These are phyloP conservation scores for Dactylonectria estremocensis DNA, from an alignment of 2,329 filamentous ascomycete genomes.

Conservation along the genomic window DNA sequence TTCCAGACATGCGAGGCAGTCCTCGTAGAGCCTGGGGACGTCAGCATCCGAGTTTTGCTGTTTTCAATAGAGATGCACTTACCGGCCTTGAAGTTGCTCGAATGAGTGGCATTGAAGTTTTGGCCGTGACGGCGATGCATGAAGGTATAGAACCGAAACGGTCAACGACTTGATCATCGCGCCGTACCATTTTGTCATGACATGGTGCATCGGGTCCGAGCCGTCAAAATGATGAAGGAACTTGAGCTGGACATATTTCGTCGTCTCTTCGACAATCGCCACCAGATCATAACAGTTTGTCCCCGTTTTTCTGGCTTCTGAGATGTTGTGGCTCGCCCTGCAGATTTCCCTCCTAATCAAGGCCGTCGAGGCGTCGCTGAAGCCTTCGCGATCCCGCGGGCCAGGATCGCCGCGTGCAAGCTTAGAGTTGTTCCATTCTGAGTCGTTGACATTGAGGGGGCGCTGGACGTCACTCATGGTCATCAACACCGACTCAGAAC, in stretches of 20 bases:
- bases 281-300: constrained; percentile 31
- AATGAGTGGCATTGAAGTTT: constrained; percentile 33
- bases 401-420: constrained; percentile 20
- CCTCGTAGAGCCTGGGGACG: constrained; percentile 30
- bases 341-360: constrained; percentile 35
- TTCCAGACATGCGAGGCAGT: constrained; percentile 37
- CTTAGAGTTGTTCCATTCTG: constrained; percentile 28
- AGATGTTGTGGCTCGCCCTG: constrained; percentile 30
- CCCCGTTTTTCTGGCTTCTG: constrained; percentile 27
- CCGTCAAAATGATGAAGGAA: constrained; percentile 37
- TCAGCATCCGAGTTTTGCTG: background rate
- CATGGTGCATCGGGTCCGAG: constrained; percentile 32
- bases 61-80: background rate
- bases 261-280: constrained; percentile 29
- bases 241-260: constrained; percentile 31
- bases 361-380: constrained; percentile 30
- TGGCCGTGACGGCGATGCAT: constrained; percentile 27
- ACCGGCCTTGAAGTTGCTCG: constrained; percentile 34
- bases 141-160: constrained; percentile 33
- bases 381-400: constrained; percentile 33
- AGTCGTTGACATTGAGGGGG: constrained; percentile 30
- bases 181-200: constrained; percentile 30
- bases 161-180: constrained; percentile 35
- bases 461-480: constrained; percentile 33
- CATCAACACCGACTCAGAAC: constrained; percentile 33